Evolutionary conservation across 2,329 filamentous ascomycete genomes (phyloP).

Genomic region (Beauveria medogensis): DNA sequence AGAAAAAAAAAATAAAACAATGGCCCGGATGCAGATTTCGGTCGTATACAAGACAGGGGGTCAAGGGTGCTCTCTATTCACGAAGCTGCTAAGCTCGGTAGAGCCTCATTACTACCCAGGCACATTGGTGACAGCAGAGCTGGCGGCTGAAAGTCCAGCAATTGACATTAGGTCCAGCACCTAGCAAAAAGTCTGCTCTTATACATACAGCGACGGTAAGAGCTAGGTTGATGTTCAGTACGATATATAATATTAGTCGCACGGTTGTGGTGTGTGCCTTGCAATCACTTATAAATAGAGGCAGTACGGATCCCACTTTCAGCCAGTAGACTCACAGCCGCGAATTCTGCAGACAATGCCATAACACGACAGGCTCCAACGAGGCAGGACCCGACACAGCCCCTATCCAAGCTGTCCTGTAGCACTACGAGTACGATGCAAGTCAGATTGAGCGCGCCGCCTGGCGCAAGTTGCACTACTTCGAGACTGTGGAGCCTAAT

Average conservation of each 20-base stretch:
- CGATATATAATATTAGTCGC: neutral
- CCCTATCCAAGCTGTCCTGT: neutral
- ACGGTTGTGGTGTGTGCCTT: neutral
- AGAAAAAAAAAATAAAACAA: too few species aligned
- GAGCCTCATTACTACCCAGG: too few species aligned
- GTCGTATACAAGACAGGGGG: too few species aligned
- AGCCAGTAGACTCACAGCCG: neutral
- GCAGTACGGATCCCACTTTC: neutral
- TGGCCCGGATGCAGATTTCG: neutral
- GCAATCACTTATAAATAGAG: neutral
- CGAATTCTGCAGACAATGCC: neutral
- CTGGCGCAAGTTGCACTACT: neutral
- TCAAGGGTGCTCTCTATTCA: too few species aligned
- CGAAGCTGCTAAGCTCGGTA: too few species aligned
- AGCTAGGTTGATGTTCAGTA: too few species aligned
- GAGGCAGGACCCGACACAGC: neutral
- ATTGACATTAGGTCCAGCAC: too few species aligned
- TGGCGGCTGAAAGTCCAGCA: too few species aligned
- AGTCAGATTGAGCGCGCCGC: slow-evolving; percentile 5
- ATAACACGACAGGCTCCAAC: neutral
- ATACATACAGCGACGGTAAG: too few species aligned
- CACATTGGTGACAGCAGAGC: too few species aligned
- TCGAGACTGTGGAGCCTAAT: slow-evolving; percentile 29
- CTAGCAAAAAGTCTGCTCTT: too few species aligned
- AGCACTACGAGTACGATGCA: slow-evolving; percentile 3